phyloP scores from a whole-genome alignment of 352 stramenopile species.

The Pythium dissotocum region DNA sequence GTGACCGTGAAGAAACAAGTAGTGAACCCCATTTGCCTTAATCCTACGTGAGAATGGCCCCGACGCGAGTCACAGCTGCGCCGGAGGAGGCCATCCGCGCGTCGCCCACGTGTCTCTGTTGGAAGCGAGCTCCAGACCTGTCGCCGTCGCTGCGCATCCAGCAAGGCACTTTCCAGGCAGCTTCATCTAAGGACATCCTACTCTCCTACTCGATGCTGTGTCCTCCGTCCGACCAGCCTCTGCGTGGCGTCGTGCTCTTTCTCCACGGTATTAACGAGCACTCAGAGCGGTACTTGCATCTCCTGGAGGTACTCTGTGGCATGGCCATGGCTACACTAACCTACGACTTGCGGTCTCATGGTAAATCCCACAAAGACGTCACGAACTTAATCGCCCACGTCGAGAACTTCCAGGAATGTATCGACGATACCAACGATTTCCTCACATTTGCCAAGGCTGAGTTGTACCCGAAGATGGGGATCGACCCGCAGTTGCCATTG shows the following conservation, averaged over 20 bases:
- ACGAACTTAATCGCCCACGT: slow-evolving; percentile 14
- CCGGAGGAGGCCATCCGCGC: no score
- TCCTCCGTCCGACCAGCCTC: background rate
- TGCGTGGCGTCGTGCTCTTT: slow-evolving; percentile 1
- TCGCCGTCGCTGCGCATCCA: no score
- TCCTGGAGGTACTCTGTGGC: slow-evolving; percentile 15
- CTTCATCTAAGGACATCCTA: no score
- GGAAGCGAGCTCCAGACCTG: no score
- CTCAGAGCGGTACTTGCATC: slow-evolving; percentile 26
- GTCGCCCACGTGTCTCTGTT: no score
- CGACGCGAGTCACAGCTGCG: no score
- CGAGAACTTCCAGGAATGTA: slow-evolving; percentile 16
- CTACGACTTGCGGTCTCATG: slow-evolving; percentile 28
- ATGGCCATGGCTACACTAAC: slow-evolving; percentile 20
- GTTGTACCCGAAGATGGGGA: slow-evolving; percentile 17
- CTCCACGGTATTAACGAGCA: slow-evolving; percentile 27
- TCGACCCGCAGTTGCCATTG: background rate
- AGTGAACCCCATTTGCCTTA: no score
- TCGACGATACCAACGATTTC: slow-evolving; percentile 29
- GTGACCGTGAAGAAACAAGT: no score
- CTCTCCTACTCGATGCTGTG: no score
- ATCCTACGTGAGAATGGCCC: no score
- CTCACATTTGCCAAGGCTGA: slow-evolving; percentile 21
- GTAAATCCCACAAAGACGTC: slow-evolving; percentile 22
- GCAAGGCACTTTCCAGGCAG: no score